A percentile compares a stretch with the other conserved stretches of the same genome.
phyloP scores from a whole-genome alignment of 371 early-diverging fungal genomes.

The Zopfochytrium polystomum region DNA sequence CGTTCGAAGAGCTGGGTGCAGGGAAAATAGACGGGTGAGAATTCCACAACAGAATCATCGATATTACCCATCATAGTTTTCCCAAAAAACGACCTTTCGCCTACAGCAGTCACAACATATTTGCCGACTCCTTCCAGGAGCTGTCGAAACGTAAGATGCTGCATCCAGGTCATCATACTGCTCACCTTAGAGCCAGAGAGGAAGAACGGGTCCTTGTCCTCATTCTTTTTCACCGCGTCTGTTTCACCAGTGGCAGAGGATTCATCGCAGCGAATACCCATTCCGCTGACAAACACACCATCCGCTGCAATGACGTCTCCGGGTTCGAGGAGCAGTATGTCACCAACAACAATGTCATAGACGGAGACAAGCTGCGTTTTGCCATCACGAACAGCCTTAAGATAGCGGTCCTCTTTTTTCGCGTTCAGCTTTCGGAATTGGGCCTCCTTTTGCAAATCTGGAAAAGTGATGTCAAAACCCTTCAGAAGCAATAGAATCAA shows the following conservation, averaged over 20 bases:
- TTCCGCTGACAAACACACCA: slow-evolving; percentile 56
- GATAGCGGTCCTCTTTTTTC: slow-evolving; percentile 79
- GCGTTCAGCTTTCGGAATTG: slow-evolving; percentile 83
- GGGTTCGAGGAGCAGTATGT: slow-evolving; percentile 86
- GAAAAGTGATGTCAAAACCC: not conserved
- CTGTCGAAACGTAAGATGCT: slow-evolving; percentile 76
- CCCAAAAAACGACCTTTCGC: slow-evolving; percentile 70
- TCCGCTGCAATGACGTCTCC: slow-evolving; percentile 92
- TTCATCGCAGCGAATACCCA: slow-evolving; percentile 44
- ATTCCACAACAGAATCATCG: slow-evolving; percentile 4
- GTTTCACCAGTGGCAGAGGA: slow-evolving; percentile 81
- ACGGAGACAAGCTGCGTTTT: slow-evolving; percentile 24
- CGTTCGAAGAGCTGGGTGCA: slow-evolving; percentile 22
- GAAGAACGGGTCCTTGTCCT: slow-evolving; percentile 51
- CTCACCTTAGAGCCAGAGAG: slow-evolving; percentile 66
- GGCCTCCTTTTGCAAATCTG: slow-evolving; percentile 71
- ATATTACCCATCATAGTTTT: slow-evolving; percentile 68
- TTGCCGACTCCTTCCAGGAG: slow-evolving; percentile 75
- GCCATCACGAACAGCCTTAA: slow-evolving; percentile 22
- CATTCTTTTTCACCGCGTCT: slow-evolving; percentile 60
- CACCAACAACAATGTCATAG: slow-evolving; percentile 40
- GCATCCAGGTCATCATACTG: slow-evolving; percentile 49
- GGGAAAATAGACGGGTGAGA: not conserved
- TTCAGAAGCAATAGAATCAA: not conserved
- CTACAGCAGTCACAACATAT: slow-evolving; percentile 78